Percentiles rank a stretch among this genome's conserved stretches.
Evolutionary conservation across 352 stramenopile genomes (phyloP).

Genomic region (Globisporangium carolinianum): DNA sequence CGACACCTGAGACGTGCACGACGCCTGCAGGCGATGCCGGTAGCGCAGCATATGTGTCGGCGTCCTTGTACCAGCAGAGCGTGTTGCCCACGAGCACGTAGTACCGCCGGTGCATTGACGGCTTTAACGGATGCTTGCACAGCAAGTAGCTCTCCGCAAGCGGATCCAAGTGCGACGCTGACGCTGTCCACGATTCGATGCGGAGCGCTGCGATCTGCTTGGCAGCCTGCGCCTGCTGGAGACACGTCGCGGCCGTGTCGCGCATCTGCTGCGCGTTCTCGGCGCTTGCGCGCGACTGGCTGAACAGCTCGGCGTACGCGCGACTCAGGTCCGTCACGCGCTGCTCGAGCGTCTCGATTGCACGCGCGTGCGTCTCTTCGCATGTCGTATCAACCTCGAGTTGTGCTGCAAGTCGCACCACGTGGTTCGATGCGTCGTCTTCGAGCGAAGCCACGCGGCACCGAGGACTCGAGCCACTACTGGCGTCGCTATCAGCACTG

Average conservation of each 20-base stretch:
- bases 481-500: conserved; percentile 2
- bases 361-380: conserved; percentile 35
- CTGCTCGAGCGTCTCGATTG: conserved; percentile 21
- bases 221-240: conserved; percentile 50
- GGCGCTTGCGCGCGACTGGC: conserved; percentile 18
- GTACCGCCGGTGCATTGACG: conserved; percentile 68
- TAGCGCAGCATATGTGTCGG: conserved; percentile 44
- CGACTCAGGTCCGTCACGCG: conserved; percentile 14
- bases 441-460: background rate
- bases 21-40: conserved; percentile 46
- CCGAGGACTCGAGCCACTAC: conserved; percentile 4
- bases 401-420: conserved; percentile 48
- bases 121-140: conserved; percentile 52
- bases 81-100: conserved; percentile 76
- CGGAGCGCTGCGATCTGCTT: conserved; percentile 44
- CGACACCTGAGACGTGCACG: conserved; percentile 52
- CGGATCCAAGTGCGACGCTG: conserved; percentile 55
- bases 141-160: conserved; percentile 67
- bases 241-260: conserved; percentile 29
- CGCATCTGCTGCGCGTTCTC: conserved; percentile 36
- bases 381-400: conserved; percentile 40
- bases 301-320: conserved; percentile 24
- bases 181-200: conserved; percentile 52
- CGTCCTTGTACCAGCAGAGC: conserved; percentile 75
- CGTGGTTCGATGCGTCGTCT: conserved; percentile 9